Conservation (phyloP, 106 monocot species). For the Allium sativum region DNA sequence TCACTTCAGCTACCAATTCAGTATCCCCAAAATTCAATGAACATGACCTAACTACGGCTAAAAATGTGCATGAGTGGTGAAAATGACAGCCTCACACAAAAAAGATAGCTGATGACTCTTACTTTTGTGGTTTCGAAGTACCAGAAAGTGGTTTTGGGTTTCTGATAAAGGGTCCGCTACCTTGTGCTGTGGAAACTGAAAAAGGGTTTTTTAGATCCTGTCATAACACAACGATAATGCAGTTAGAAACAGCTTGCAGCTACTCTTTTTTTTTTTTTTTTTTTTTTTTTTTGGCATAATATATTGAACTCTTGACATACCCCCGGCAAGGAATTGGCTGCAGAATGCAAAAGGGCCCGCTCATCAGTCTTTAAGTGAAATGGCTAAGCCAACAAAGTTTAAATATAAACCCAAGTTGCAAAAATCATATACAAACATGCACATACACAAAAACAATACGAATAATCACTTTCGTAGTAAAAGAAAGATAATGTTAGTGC, state of each 20-base stretch:
- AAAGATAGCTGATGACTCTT: slow-evolving; percentile 9
- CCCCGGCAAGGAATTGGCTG: slow-evolving; percentile 11
- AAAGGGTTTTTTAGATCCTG: slow-evolving; percentile 14
- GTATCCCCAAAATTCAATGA: too few relatives aligned
- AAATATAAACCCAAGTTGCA: neutral
- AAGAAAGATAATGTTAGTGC: neutral
- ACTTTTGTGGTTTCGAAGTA: slow-evolving; percentile 19
- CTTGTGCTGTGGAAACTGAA: slow-evolving; percentile 11
- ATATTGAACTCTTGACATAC: slow-evolving; percentile 2
- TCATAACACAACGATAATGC: slow-evolving; percentile 4
- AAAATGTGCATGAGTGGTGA: too few relatives aligned
- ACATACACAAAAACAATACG: too few relatives aligned
- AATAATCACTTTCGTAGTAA: too few relatives aligned
- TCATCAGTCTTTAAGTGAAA: slow-evolving; percentile 45
- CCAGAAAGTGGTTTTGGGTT: slow-evolving; percentile 10
- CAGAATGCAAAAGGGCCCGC: slow-evolving; percentile 31
- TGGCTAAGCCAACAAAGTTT: slow-evolving; percentile 25
- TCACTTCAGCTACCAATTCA: too few relatives aligned
- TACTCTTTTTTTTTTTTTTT: neutral
- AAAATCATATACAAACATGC: neutral
- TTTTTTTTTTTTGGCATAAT: too few relatives aligned
- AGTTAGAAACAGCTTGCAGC: neutral
- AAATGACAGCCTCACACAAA: too few relatives aligned
- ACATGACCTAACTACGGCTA: too few relatives aligned
- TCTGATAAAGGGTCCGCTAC: slow-evolving; percentile 1